Conservation (phyloP, 2,329 filamentous ascomycete species). For the Lasiodiplodia sp. region DNA sequence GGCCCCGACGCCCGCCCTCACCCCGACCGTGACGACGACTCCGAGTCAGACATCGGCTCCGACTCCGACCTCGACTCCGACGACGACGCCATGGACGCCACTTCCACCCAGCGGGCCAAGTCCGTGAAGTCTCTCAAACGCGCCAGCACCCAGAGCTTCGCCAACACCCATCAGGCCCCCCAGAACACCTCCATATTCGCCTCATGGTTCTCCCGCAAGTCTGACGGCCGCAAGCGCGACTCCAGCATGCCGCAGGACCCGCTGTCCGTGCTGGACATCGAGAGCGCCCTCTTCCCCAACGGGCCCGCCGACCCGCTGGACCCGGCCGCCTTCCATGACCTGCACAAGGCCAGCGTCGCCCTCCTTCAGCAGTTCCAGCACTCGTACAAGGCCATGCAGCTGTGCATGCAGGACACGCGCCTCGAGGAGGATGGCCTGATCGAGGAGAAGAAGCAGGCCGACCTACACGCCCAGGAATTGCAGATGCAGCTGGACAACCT, state of each 20-base stretch:
- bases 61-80: slow-evolving; percentile 40
- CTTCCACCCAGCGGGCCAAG: slow-evolving; percentile 7
- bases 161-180: slow-evolving; percentile 32
- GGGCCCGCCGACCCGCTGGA: slow-evolving; percentile 57
- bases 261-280: slow-evolving; percentile 63
- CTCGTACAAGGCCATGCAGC: slow-evolving; percentile 58
- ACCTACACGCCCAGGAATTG: slow-evolving; percentile 63
- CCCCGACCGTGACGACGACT: slow-evolving; percentile 31
- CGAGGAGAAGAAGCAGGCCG: slow-evolving; percentile 68
- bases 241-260: slow-evolving; percentile 54
- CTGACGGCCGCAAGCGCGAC: slow-evolving; percentile 36
- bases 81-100: slow-evolving; percentile 30
- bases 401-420: slow-evolving; percentile 56
- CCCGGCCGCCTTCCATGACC: slow-evolving; percentile 63
- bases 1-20: slow-evolving; percentile 57
- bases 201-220: slow-evolving; percentile 31
- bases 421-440: slow-evolving; percentile 64
- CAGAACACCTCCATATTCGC: slow-evolving; percentile 39
- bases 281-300: slow-evolving; percentile 61
- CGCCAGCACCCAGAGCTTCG: slow-evolving; percentile 2
- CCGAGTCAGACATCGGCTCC: slow-evolving; percentile 36
- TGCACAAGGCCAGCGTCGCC: slow-evolving; percentile 64
- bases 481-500: slow-evolving; percentile 69
- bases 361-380: slow-evolving; percentile 62
- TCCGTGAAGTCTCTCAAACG: slow-evolving; percentile 12